Conservation (phyloP, 163 green algal species). For the Prototheca wickerhamii region DNA sequence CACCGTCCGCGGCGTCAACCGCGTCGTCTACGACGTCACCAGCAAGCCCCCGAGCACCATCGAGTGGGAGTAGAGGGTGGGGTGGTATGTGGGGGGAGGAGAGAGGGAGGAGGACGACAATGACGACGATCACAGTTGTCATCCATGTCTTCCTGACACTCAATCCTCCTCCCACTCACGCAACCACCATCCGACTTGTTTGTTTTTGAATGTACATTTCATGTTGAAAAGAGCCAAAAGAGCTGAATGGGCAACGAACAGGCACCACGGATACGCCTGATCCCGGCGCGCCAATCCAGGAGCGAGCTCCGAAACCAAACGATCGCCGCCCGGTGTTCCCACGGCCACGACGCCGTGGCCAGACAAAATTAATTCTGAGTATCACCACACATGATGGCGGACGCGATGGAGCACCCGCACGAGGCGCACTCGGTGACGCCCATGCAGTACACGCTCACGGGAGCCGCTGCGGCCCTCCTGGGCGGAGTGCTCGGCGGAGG, state of each 20-base stretch:
- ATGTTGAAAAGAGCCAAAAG: too few relatives aligned
- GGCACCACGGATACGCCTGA: too few relatives aligned
- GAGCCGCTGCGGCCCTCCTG: background rate
- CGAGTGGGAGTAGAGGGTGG: conserved; percentile 88
- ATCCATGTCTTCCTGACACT: background rate
- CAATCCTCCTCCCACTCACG: background rate
- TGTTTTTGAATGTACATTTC: too few relatives aligned
- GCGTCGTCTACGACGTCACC: conserved; percentile 98
- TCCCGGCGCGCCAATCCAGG: too few relatives aligned
- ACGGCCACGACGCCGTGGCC: too few relatives aligned
- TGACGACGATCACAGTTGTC: too few relatives aligned
- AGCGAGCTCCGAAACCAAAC: too few relatives aligned
- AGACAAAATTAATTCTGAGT: background rate
- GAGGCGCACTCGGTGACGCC: conserved; percentile 9
- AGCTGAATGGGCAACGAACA: too few relatives aligned
- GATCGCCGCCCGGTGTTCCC: too few relatives aligned
- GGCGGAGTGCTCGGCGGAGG: conserved; percentile 12
- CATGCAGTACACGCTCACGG: background rate
- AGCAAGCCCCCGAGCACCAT: conserved; percentile 97
- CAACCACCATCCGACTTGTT: too few relatives aligned
- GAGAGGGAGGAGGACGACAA: background rate
- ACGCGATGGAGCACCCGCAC: background rate
- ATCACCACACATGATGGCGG: background rate
- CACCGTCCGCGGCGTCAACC: conserved; percentile 84
- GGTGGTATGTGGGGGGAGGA: background rate